Evolutionary conservation across 345 rosid genomes (phyloP).

Genomic region (Pseudoturritis turrita): DNA sequence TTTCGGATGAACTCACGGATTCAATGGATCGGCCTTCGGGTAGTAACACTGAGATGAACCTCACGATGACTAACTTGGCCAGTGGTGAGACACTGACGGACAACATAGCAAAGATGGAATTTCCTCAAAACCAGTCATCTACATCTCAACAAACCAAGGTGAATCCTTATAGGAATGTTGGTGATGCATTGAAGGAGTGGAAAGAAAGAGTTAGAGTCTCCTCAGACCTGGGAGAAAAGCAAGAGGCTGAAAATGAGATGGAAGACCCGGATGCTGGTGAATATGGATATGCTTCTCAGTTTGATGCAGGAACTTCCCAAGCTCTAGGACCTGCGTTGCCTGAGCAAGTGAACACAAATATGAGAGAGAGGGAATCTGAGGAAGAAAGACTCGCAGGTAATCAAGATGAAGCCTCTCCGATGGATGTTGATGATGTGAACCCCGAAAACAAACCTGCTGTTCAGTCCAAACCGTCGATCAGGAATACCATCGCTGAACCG

Average conservation of each 20-base stretch:
- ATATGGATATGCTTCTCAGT: constrained; percentile 67
- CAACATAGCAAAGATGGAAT: constrained; percentile 36
- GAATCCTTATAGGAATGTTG: constrained; percentile 77
- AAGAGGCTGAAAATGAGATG: constrained; percentile 46
- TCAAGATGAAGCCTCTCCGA: constrained; percentile 44
- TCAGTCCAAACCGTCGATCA: constrained; percentile 29
- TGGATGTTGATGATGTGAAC: constrained; percentile 59
- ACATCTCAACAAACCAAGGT: constrained; percentile 45
- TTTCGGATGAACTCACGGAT: constrained; percentile 44
- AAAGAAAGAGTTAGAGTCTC: constrained; percentile 80
- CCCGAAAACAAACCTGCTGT: constrained; percentile 37
- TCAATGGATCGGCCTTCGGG: constrained; percentile 47
- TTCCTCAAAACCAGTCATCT: constrained; percentile 44
- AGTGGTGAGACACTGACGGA: constrained; percentile 49
- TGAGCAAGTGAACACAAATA: constrained; percentile 64
- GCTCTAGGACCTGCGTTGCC: constrained; percentile 84
- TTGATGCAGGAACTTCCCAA: constrained; percentile 75
- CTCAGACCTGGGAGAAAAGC: constrained; percentile 53
- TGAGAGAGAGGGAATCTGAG: constrained; percentile 40
- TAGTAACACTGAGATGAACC: constrained; percentile 45
- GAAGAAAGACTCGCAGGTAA: constrained; percentile 40
- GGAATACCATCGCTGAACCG: constrained; percentile 41
- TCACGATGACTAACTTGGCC: constrained; percentile 44
- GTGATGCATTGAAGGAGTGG: constrained; percentile 92
- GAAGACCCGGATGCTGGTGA: constrained; percentile 75